Percentiles rank a stretch among this genome's conserved stretches.
Evolutionary conservation across 2,329 filamentous ascomycete genomes (phyloP).

Genomic region (Ophiostoma tasmaniense): DNA sequence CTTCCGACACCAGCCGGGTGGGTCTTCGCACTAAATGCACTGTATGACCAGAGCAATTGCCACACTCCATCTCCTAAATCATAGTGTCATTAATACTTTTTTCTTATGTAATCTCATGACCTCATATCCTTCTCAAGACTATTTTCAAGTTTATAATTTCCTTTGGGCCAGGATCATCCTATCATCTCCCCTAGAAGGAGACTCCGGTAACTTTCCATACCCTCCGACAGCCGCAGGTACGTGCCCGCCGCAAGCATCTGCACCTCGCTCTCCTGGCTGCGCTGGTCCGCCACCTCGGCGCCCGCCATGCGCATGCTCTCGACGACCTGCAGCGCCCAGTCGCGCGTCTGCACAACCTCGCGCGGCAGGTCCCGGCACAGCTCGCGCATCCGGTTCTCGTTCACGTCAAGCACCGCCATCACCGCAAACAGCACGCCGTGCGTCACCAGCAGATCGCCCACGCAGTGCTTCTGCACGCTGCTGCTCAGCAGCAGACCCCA

Average conservation of each 20-base stretch:
- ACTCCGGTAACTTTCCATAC: slow-evolving; percentile 72
- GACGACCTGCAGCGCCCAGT: slow-evolving; percentile 73
- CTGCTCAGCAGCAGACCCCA: slow-evolving; percentile 66
- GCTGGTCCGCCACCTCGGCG: slow-evolving; percentile 37
- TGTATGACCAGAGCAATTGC: background rate
- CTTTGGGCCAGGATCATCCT: slow-evolving; percentile 19
- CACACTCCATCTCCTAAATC: background rate
- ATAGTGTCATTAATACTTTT: background rate
- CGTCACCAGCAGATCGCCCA: slow-evolving; percentile 52
- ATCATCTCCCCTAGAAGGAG: slow-evolving; percentile 64
- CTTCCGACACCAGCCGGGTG: slow-evolving; percentile 8
- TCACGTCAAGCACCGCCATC: slow-evolving; percentile 73
- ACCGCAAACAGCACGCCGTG: slow-evolving; percentile 71
- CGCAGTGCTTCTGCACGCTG: slow-evolving; percentile 50
- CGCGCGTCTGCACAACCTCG: slow-evolving; percentile 74
- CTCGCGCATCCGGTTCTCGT: slow-evolving; percentile 59
- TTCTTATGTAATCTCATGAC: background rate
- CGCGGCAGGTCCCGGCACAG: slow-evolving; percentile 67
- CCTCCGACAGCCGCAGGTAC: slow-evolving; percentile 68
- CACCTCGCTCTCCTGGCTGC: slow-evolving; percentile 66
- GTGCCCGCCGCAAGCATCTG: slow-evolving; percentile 71
- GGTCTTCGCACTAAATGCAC: background rate
- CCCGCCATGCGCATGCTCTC: slow-evolving; percentile 45
- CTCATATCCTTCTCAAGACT: background rate
- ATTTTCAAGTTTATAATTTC: background rate